A percentile compares a stretch with the other conserved stretches of the same genome.
Conservation (phyloP, 1,284 basidiomycete species). For the Amylostereum areolatum region DNA sequence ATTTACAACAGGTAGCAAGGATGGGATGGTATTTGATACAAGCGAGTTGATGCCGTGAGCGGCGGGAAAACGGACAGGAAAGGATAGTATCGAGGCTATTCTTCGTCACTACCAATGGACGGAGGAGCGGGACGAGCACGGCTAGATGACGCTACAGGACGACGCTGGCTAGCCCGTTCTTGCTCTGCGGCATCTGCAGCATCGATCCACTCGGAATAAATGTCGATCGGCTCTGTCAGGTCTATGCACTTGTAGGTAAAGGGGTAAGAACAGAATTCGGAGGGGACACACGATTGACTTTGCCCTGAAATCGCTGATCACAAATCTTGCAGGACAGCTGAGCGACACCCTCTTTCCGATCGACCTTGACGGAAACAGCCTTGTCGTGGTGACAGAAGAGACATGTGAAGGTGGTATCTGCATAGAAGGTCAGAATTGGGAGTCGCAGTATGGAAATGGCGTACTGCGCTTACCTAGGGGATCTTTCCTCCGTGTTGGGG, state of each 20-base stretch:
- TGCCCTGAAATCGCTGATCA: slow-evolving; percentile 77
- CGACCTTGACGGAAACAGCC: slow-evolving; percentile 81
- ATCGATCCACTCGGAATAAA: slow-evolving; percentile 91
- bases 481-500: slow-evolving; percentile 50
- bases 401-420: slow-evolving; percentile 76
- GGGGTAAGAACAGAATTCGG: slow-evolving; percentile 12
- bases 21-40: no score
- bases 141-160: slow-evolving; percentile 54
- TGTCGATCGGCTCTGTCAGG: slow-evolving; percentile 83
- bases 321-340: slow-evolving; percentile 75
- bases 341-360: slow-evolving; percentile 77
- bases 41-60: no score
- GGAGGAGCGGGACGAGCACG: slow-evolving; percentile 33
- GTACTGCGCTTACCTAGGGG: slow-evolving; percentile 53
- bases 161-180: slow-evolving; percentile 42
- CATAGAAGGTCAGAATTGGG: not conserved
- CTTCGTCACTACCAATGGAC: slow-evolving; percentile 19
- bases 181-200: slow-evolving; percentile 81
- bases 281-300: slow-evolving; percentile 68
- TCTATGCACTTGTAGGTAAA: slow-evolving; percentile 34
- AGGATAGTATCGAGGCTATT: slow-evolving; percentile 3
- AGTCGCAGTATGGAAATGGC: no score
- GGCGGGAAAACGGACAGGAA: not conserved
- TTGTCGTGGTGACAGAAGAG: slow-evolving; percentile 92
- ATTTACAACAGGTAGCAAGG: no score